Base-by-base conservation (phyloP, 371 early-diverging fungal genomes). In the Syncephalis fuscata region DNA sequence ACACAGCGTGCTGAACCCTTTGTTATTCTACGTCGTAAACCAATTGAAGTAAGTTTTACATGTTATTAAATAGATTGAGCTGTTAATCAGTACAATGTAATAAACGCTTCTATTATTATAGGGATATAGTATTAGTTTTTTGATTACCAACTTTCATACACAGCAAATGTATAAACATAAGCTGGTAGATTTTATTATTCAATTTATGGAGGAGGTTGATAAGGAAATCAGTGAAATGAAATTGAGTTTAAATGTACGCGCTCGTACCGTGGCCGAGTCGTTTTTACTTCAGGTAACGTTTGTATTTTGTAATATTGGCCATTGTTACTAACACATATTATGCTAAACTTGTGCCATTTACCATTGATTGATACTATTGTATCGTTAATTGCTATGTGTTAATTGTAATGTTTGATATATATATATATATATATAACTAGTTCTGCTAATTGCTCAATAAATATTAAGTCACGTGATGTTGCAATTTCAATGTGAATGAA, bases 151-250 rank as follows among this genome's bases (percentile, higher is more conserved):
- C 67, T 73, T 80, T 62, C 94, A 96, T 59, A 89, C 92, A 10
- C 93, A 93, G 60, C 85, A 83, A 64, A 92, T 94, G 94, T 86
- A 75, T 65, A 92, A 92, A 73, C 90, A 93, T 70, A 96, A 96
- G 63, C 67, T 96, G 52, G 94, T 96, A 11, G 97, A 94, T 60
- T 96, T 96, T 60, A 87, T 94, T 63, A 82, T 94, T 46, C 83
- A 89, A 65, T 94, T 96, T 57, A 93, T 96, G 97, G 94, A 96
- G 62, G 94, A 91, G 51, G 92, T 96, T 21, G 97, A 96, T 64
- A 93, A 90, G 74, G 97, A 96, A 62, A 96, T 97, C 53, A 84
- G 84, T 55, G 94, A 94, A 61, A 93, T 97, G 94, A 92, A 92
- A 63, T 68, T 97, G 56, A 82, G 85, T 60, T 71, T 97, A 46